Evolutionary conservation across 768 basidiomycete species (phyloP).

Genomic region (Mycena metata): DNA sequence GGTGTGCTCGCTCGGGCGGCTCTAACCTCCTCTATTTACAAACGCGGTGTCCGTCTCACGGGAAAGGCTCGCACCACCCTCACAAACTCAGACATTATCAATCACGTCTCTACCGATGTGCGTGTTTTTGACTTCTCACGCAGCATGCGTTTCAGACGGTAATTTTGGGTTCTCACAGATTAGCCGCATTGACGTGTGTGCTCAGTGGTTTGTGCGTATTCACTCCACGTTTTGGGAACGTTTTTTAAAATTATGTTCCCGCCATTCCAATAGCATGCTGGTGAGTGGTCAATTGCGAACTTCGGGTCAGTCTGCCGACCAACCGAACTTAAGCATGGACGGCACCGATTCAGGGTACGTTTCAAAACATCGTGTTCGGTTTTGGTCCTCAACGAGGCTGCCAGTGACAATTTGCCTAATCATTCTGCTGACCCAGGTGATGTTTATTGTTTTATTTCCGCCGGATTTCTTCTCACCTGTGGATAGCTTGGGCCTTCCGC

Average conservation of each 20-base stretch:
- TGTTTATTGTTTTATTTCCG: not conserved
- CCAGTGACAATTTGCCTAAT: conserved; percentile 66
- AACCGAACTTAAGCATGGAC: conserved; percentile 63
- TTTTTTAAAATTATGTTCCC: conserved; percentile 11
- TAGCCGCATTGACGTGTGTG: conserved; percentile 69
- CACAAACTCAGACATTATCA: conserved; percentile 71
- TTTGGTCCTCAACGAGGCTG: not conserved
- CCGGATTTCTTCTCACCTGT: conserved; percentile 10
- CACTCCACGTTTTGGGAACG: conserved; percentile 4
- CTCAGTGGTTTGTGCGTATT: conserved; percentile 79
- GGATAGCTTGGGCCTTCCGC: conserved; percentile 76
- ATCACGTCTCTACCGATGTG: conserved; percentile 77
- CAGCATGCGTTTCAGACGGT: conserved; percentile 1
- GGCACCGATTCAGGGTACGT: conserved; percentile 67
- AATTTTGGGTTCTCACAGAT: conserved; percentile 48
- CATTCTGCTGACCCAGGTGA: conserved; percentile 71
- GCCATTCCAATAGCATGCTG: conserved; percentile 53
- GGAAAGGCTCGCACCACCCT: conserved; percentile 74
- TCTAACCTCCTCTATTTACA: conserved; percentile 78
- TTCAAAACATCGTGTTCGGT: not conserved
- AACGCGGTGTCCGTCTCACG: conserved; percentile 74
- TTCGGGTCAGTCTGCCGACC: not conserved
- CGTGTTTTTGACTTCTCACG: conserved; percentile 40
- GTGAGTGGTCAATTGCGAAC: conserved; percentile 38
- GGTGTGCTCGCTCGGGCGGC: conserved; percentile 77